phyloP scores from a whole-genome alignment of 805 yeast species.

The Kazachstania africana region DNA sequence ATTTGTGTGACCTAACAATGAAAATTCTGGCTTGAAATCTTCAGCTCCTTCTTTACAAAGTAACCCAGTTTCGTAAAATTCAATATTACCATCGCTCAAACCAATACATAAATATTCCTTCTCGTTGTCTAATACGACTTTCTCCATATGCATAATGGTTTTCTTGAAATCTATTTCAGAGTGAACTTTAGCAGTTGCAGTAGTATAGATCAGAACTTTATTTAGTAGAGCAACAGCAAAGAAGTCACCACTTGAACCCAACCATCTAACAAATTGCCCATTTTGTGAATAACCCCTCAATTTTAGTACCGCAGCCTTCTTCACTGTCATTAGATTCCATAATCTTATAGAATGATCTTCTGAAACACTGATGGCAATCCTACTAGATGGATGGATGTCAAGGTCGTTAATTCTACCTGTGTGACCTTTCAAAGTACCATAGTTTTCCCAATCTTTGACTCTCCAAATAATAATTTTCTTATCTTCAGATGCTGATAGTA shows the following conservation, averaged over 20 bases:
- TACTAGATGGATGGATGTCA: slow-evolving; percentile 81
- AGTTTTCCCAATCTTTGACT: slow-evolving; percentile 91
- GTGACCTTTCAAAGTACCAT: slow-evolving; percentile 85
- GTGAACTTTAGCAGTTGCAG: slow-evolving; percentile 48
- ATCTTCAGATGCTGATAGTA: slow-evolving; percentile 82
- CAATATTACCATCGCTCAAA: slow-evolving; percentile 57
- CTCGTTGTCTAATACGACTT: slow-evolving; percentile 25
- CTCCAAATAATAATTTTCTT: slow-evolving; percentile 88
- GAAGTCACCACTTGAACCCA: slow-evolving; percentile 45
- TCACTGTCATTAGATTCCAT: slow-evolving; percentile 96
- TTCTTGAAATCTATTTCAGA: slow-evolving; percentile 37
- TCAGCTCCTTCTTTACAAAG: slow-evolving; percentile 19
- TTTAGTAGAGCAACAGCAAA: slow-evolving; percentile 67
- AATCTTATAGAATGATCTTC: slow-evolving; percentile 72
- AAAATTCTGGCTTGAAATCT: slow-evolving; percentile 37
- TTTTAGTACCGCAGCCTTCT: slow-evolving; percentile 78
- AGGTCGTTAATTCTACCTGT: slow-evolving; percentile 71
- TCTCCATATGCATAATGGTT: slow-evolving; percentile 59
- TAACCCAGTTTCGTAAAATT: slow-evolving; percentile 37
- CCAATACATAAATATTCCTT: slow-evolving; percentile 55
- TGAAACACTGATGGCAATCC: slow-evolving; percentile 83
- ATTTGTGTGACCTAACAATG: slow-evolving; percentile 67
- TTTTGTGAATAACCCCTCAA: slow-evolving; percentile 56
- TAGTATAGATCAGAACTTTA: slow-evolving; percentile 52
- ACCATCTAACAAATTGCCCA: slow-evolving; percentile 60